Conservation (phyloP, 225 moss, liverwort and hornwort genomes). For the Pleurozium schreberi region DNA sequence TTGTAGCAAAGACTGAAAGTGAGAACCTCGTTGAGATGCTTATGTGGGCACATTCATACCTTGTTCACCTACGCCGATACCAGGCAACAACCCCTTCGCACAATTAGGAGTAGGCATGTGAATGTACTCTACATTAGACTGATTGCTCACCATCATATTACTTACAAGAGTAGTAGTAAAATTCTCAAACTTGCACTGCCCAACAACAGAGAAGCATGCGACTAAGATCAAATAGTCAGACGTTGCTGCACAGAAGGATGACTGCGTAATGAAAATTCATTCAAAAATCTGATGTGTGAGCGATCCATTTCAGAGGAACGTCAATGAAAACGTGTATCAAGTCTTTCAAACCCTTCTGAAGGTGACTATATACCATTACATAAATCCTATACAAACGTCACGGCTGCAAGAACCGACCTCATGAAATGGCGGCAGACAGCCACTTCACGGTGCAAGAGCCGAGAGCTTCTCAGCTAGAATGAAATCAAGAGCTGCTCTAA, state of each 20-base stretch:
- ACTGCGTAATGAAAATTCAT: not conserved
- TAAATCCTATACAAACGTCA: slow-evolving; percentile 15
- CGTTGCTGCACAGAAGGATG: not conserved
- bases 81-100: not conserved
- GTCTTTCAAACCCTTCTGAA: not conserved
- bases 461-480: not conserved
- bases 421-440: not conserved
- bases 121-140: not conserved
- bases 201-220: not conserved
- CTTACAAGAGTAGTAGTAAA: not conserved
- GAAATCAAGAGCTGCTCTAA: not conserved
- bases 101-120: too few species aligned
- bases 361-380: not conserved
- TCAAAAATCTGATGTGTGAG: too few species aligned
- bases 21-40: not conserved
- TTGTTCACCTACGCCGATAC: not conserved
- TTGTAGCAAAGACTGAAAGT: not conserved
- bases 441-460: not conserved
- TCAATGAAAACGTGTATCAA: not conserved
- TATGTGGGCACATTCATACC: not conserved
- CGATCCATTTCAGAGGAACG: not conserved
- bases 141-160: not conserved
- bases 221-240: not conserved
- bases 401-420: not conserved
- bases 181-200: not conserved